Conservation (phyloP, 164 flowering plant genomes). For the Platanus orientalis region DNA sequence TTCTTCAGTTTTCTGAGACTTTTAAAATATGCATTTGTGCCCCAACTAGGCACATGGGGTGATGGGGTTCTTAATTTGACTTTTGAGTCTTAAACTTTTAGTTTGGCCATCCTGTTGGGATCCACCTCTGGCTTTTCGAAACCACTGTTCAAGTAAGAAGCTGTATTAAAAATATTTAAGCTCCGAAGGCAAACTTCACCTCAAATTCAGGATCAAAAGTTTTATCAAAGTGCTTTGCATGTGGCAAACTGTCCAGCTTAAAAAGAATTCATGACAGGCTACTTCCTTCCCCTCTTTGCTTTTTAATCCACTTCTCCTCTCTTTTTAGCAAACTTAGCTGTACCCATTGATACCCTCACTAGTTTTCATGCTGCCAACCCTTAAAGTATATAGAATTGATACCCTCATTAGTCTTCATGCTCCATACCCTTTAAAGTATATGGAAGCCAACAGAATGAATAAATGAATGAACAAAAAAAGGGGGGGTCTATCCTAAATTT, state of each 20-base stretch:
- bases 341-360: slow-evolving; percentile 6
- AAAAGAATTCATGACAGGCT: slow-evolving; percentile 11
- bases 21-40: slow-evolving; percentile 1
- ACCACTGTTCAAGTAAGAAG: too few species aligned
- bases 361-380: background rate
- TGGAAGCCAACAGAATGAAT: background rate
- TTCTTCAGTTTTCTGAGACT: background rate
- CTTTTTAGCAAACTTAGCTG: slow-evolving; percentile 14
- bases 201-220: slow-evolving; percentile 31
- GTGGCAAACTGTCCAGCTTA: slow-evolving; percentile 28
- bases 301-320: background rate
- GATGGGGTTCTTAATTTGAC: slow-evolving; percentile 12
- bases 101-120: too few species aligned
- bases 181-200: slow-evolving; percentile 8
- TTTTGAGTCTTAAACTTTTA: slow-evolving; percentile 5
- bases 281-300: background rate
- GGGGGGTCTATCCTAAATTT: too few species aligned
- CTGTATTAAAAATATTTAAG: background rate
- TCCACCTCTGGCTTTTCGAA: too few species aligned
- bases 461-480: too few species aligned
- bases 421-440: background rate
- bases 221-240: slow-evolving; percentile 26
- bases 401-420: slow-evolving; percentile 10
- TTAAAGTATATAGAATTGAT: background rate
- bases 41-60: slow-evolving; percentile 30